A percentile compares a stretch with the other conserved stretches of the same genome.
Conservation (phyloP, 768 basidiomycete genomes). For the Wakefieldia striispora region DNA sequence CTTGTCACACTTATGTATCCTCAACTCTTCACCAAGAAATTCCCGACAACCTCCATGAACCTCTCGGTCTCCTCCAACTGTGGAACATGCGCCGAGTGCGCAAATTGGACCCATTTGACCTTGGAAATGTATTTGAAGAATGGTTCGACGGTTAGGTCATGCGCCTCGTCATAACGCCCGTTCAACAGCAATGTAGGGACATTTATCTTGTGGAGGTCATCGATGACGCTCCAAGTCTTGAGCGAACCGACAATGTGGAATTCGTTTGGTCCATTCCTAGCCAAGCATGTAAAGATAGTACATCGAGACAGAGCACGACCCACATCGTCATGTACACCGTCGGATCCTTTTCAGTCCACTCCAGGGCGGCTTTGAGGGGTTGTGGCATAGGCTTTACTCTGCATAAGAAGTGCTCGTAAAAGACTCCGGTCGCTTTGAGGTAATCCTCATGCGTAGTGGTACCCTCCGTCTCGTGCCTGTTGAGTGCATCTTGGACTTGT, state of each 20-base stretch:
- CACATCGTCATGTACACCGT: conserved; percentile 51
- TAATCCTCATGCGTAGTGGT: conserved; percentile 47
- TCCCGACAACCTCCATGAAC: conserved; percentile 32
- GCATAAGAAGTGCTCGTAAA: conserved; percentile 44
- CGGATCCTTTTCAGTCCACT: conserved; percentile 39
- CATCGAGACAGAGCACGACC: conserved; percentile 18
- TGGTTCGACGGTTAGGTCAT: conserved; percentile 33
- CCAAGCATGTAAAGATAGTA: neutral
- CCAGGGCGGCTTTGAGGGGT: conserved; percentile 34
- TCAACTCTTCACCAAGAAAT: conserved; percentile 25
- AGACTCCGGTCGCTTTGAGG: conserved; percentile 39
- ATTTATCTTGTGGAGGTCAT: conserved; percentile 32
- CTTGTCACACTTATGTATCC: neutral
- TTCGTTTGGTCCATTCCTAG: conserved; percentile 41
- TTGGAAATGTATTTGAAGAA: conserved; percentile 33
- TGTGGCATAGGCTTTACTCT: conserved; percentile 44
- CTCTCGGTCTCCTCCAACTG: conserved; percentile 38
- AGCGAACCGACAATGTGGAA: conserved; percentile 35
- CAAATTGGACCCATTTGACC: conserved; percentile 38
- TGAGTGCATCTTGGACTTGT: conserved; percentile 38
- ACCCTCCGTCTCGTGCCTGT: conserved; percentile 44
- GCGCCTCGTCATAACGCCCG: conserved; percentile 37
- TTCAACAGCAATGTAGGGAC: conserved; percentile 36
- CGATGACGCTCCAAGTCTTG: conserved; percentile 35
- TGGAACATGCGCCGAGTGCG: conserved; percentile 35